phyloP scores from a whole-genome alignment of 2,329 filamentous ascomycete species.

The Penicillium sp. region DNA sequence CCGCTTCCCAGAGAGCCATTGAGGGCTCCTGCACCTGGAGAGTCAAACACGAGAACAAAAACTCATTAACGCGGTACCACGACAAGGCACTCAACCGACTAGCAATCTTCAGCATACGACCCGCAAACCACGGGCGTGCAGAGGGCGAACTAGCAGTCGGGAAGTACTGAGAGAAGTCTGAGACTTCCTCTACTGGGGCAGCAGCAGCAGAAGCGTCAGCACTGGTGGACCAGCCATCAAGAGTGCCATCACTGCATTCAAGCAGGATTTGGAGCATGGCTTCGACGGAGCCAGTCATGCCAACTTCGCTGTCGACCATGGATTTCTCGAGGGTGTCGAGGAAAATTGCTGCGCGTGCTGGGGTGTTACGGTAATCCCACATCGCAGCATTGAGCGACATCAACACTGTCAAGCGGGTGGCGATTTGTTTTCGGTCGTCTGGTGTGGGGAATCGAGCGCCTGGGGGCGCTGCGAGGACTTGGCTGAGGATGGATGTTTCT shows the following conservation, averaged over 20 bases:
- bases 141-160: slow-evolving; percentile 24
- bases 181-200: background rate
- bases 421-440: slow-evolving; percentile 40
- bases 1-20: slow-evolving; percentile 32
- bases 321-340: slow-evolving; percentile 32
- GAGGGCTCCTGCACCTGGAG: slow-evolving; percentile 24
- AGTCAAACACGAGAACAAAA: slow-evolving; percentile 38
- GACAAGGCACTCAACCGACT: slow-evolving; percentile 34
- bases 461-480: slow-evolving; percentile 34
- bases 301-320: slow-evolving; percentile 36
- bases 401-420: slow-evolving; percentile 35
- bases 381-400: slow-evolving; percentile 41
- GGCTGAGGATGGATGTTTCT: slow-evolving; percentile 30
- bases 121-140: slow-evolving; percentile 40
- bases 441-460: slow-evolving; percentile 34
- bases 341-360: slow-evolving; percentile 31
- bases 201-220: background rate
- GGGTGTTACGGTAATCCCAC: slow-evolving; percentile 41
- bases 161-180: slow-evolving; percentile 33
- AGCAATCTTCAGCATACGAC: slow-evolving; percentile 42
- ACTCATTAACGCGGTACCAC: slow-evolving; percentile 38
- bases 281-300: slow-evolving; percentile 39
- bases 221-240: background rate
- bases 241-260: slow-evolving; percentile 31
- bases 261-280: slow-evolving; percentile 41